Conservation (phyloP, 2,329 filamentous ascomycete genomes). For the Fusarium camptoceras region DNA sequence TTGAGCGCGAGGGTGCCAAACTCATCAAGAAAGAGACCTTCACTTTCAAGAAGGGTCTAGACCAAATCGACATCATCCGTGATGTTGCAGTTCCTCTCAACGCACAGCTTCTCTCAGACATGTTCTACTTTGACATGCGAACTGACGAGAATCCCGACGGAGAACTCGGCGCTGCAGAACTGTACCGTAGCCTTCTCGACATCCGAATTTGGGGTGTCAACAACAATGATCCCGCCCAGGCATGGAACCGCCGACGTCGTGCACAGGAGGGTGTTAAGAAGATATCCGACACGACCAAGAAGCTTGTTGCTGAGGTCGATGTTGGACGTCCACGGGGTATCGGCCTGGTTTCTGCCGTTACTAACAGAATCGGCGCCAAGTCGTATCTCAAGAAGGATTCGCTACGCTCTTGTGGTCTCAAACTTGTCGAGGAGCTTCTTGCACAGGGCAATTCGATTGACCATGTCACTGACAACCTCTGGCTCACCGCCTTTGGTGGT, state of each 20-base stretch:
- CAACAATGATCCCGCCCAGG: constrained; percentile 60
- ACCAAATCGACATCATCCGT: constrained; percentile 57
- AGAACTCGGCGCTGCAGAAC: constrained; percentile 52
- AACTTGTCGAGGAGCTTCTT: constrained; percentile 54
- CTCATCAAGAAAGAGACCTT: constrained; percentile 57
- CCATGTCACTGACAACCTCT: constrained; percentile 52
- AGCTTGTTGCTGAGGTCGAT: constrained; percentile 54
- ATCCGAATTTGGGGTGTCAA: constrained; percentile 61
- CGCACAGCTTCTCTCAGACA: constrained; percentile 65
- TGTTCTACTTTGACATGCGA: constrained; percentile 70
- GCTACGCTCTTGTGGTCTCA: constrained; percentile 54
- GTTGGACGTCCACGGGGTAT: constrained; percentile 49
- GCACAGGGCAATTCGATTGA: constrained; percentile 50
- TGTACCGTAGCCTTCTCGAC: constrained; percentile 58
- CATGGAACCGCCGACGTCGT: constrained; percentile 59
- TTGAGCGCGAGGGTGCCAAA: constrained; percentile 52
- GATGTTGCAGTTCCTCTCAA: constrained; percentile 71
- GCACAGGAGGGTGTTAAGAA: constrained; percentile 55
- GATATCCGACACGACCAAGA: constrained; percentile 54
- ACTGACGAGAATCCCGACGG: constrained; percentile 65
- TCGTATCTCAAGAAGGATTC: constrained; percentile 51
- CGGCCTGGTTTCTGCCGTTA: constrained; percentile 47
- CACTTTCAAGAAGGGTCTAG: constrained; percentile 50
- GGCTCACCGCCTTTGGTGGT: constrained; percentile 56
- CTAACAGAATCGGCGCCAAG: constrained; percentile 47